Base-by-base conservation (phyloP, 345 rosid genomes). In the Tarenaya hassleriana region DNA sequence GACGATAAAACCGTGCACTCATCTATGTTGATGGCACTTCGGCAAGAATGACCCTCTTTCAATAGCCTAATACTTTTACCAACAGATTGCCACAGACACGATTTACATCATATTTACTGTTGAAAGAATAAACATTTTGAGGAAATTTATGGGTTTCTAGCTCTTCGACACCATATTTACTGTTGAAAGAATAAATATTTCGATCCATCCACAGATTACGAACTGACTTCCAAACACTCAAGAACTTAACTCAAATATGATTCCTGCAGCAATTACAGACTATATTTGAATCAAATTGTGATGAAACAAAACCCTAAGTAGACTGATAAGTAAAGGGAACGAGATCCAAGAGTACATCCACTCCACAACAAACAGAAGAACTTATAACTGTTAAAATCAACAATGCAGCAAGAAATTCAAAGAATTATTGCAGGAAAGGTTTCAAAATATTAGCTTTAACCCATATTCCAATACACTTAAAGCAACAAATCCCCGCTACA, bases 271-370 rank as follows among this genome's bases (percentile, higher is more conserved):
- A 24, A 24, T 24, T 24, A 24, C 29, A 24, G 29, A 24, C 2
- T 5, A 24, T 24, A 24, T 24, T 24, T 2, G 2, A 24, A 24
- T 24, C 29, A 38, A 8, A 52, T 38, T 58, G 38, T 50, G 52
- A 57, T 9, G 39, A 52, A 52, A 58, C 32, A 45, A 51, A 20
- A 18, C 18, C 54, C 44, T 24, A 31, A 15, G 41, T 13, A 48
- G 15, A 41, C 37, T 14, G 3, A 18, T 10, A 4, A 31, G 48
- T 47, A 34, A 19, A 47, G 8, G 38, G 10, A 41, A 42, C 29
- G 58, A 66, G 70, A 66, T 66, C 60, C 55, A 45, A 58, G 29
- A 47, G 13, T 24, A 24, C 35, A 47, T 7, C 18, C 21, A n/a
- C 7, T 4, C 35, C 10, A 27, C 34, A 7, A 0, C 13, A 45